These are phyloP conservation scores for Russula sp. DNA, from an alignment of 768 basidiomycete genomes.

Conservation along the genomic window DNA sequence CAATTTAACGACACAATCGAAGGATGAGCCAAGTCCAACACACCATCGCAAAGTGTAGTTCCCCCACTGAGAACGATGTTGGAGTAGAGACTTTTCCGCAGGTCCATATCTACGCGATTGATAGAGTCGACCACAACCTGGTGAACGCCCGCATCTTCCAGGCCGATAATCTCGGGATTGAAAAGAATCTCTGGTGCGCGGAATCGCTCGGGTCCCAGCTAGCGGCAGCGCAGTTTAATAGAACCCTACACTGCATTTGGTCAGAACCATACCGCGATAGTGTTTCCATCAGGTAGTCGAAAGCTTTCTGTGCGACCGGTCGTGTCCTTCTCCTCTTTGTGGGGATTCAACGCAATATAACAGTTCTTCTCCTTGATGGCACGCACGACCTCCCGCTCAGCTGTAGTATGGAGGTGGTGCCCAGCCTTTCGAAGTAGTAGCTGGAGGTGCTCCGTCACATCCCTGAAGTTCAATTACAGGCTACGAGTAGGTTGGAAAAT, in stretches of 20 bases:
- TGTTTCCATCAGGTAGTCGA: constrained; percentile 89
- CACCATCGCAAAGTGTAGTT: constrained; percentile 91
- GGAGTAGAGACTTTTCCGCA: constrained; percentile 90
- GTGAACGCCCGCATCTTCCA: constrained; percentile 95
- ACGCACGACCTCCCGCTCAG: constrained; percentile 93
- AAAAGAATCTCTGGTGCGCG: constrained; percentile 96
- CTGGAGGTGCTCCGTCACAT: constrained; percentile 95
- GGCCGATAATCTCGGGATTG: constrained; percentile 93
- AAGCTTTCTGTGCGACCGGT: constrained; percentile 78
- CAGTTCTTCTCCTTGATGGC: constrained; percentile 99
- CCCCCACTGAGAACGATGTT: constrained; percentile 97
- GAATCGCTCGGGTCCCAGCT: constrained; percentile 95
- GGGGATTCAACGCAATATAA: constrained; percentile 86
- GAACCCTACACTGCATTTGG: not conserved
- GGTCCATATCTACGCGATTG: constrained; percentile 90
- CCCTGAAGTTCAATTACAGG: constrained; percentile 40
- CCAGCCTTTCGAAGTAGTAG: constrained; percentile 90
- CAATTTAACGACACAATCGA: constrained; percentile 22
- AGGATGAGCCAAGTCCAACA: constrained; percentile 19
- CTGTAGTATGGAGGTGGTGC: constrained; percentile 91
- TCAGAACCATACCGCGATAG: constrained; percentile 44
- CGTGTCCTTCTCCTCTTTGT: constrained; percentile 92
- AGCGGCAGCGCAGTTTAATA: constrained; percentile 3
- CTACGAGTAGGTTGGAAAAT: not conserved
- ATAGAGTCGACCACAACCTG: constrained; percentile 99